These are phyloP conservation scores for Fusarium sarcochroum DNA, from an alignment of 2,329 filamentous ascomycete species.

Conservation along the genomic window DNA sequence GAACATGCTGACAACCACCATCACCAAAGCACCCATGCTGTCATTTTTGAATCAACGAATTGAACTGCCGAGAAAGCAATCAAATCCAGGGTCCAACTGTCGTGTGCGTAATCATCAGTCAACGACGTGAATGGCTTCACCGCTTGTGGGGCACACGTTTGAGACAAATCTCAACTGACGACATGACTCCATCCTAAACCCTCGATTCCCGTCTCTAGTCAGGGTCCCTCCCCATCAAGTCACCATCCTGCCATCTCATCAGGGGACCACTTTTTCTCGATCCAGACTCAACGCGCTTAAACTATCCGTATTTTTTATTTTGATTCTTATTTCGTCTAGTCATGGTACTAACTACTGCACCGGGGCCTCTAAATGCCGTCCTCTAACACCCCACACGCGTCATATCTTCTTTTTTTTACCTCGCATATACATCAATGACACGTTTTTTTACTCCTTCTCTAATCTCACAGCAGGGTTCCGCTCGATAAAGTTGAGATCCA, in stretches of 20 bases:
- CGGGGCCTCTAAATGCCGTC: conserved; percentile 29
- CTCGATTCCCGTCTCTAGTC: conserved; percentile 41
- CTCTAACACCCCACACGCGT: conserved; percentile 14
- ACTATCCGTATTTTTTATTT: conserved; percentile 20
- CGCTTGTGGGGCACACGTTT: conserved; percentile 29
- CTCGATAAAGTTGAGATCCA: conserved; percentile 93
- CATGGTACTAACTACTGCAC: conserved; percentile 34
- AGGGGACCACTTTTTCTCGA: conserved; percentile 15
- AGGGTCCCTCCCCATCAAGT: conserved; percentile 35
- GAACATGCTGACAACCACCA: conserved; percentile 1
- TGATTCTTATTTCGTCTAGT: conserved; percentile 42
- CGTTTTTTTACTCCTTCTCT: conserved; percentile 77
- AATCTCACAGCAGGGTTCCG: conserved; percentile 91
- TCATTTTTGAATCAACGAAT: neutral
- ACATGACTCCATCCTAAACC: conserved; percentile 33
- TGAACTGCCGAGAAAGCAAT: conserved; percentile 20
- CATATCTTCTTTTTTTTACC: conserved; percentile 12
- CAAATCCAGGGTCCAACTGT: conserved; percentile 27
- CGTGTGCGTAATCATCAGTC: conserved; percentile 33
- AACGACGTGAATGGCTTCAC: conserved; percentile 26
- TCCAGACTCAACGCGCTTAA: conserved; percentile 18
- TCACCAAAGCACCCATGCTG: neutral
- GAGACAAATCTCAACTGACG: conserved; percentile 33
- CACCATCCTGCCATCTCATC: conserved; percentile 21
- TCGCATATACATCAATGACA: conserved; percentile 3